Percentiles rank a stretch among this genome's conserved stretches.
Evolutionary conservation across 177 flowering plant genomes (phyloP).

Genomic region (Viscum album): DNA sequence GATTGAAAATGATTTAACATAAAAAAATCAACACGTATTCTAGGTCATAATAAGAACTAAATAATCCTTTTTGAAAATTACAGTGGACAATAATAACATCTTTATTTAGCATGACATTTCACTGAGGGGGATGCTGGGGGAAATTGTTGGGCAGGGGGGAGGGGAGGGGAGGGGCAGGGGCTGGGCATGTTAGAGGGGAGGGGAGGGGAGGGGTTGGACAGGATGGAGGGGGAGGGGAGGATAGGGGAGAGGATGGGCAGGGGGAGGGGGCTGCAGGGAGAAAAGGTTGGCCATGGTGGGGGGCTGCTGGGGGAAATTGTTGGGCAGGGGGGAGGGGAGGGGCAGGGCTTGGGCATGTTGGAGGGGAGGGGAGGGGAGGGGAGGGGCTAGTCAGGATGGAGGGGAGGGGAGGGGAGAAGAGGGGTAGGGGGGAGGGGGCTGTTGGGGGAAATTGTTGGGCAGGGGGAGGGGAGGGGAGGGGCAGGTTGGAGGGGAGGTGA

Average conservation of each 20-base stretch:
- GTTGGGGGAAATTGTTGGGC: background rate
- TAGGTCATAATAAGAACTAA: too few relatives aligned
- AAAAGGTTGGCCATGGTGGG: background rate
- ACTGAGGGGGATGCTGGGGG: background rate
- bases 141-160: background rate
- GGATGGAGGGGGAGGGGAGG: background rate
- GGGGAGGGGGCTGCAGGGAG: background rate
- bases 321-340: too few relatives aligned
- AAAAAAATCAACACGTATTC: too few relatives aligned
- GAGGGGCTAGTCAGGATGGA: background rate
- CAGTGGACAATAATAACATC: too few relatives aligned
- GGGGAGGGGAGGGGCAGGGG: too few relatives aligned
- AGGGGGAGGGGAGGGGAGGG: background rate
- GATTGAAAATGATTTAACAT: too few relatives aligned
- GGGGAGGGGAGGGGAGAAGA: background rate
- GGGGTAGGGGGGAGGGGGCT: too few relatives aligned
- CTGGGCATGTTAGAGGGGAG: too few relatives aligned
- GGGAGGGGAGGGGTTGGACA: background rate
- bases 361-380: background rate
- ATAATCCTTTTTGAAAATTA: too few relatives aligned
- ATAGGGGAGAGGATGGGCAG: background rate
- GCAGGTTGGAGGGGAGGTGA: background rate
- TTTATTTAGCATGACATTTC: too few relatives aligned
- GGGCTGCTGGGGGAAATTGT: background rate
- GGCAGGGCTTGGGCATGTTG: background rate